Evolutionary conservation across 495 filamentous ascomycete species (phyloP).

Genomic region (Trichoderma orchidacearum): DNA sequence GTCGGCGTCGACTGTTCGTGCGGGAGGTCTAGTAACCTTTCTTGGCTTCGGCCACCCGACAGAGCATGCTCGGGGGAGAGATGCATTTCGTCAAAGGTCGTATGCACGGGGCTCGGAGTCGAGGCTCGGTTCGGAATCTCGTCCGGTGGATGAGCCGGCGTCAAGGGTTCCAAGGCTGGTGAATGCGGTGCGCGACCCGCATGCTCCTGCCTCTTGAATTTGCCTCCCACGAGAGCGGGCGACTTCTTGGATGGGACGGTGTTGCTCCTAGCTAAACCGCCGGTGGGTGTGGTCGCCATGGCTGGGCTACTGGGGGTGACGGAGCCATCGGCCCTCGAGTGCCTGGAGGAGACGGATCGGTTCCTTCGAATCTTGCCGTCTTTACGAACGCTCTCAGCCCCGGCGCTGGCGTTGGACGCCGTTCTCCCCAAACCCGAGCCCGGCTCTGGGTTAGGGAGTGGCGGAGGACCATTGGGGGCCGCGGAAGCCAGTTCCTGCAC

Average conservation of each 20-base stretch:
- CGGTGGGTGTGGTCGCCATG: slow-evolving; percentile 31
- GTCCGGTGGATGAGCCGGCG: slow-evolving; percentile 4
- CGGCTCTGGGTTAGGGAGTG: slow-evolving; percentile 35
- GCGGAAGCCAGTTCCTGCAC: slow-evolving; percentile 69
- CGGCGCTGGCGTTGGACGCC: slow-evolving; percentile 74
- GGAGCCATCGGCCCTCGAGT: slow-evolving; percentile 57
- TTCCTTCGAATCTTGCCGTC: slow-evolving; percentile 69
- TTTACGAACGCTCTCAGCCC: slow-evolving; percentile 71
- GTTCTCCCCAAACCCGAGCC: slow-evolving; percentile 44
- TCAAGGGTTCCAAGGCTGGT: slow-evolving; percentile 17
- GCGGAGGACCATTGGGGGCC: slow-evolving; percentile 39
- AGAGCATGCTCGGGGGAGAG: slow-evolving; percentile 12
- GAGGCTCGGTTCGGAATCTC: background rate
- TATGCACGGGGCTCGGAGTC: background rate
- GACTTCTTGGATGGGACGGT: slow-evolving; percentile 91
- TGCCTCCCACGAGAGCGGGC: slow-evolving; percentile 45
- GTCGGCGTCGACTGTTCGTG: slow-evolving; percentile 45
- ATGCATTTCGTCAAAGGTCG: background rate
- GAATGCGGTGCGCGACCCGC: slow-evolving; percentile 4
- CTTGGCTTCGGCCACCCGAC: slow-evolving; percentile 31
- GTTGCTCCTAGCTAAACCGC: slow-evolving; percentile 79
- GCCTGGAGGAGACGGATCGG: slow-evolving; percentile 55
- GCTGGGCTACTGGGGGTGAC: slow-evolving; percentile 62
- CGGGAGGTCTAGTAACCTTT: slow-evolving; percentile 26
- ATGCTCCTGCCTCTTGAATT: slow-evolving; percentile 23